phyloP scores from a whole-genome alignment of 2,329 filamentous ascomycete genomes.

The Fusarium longipes region DNA sequence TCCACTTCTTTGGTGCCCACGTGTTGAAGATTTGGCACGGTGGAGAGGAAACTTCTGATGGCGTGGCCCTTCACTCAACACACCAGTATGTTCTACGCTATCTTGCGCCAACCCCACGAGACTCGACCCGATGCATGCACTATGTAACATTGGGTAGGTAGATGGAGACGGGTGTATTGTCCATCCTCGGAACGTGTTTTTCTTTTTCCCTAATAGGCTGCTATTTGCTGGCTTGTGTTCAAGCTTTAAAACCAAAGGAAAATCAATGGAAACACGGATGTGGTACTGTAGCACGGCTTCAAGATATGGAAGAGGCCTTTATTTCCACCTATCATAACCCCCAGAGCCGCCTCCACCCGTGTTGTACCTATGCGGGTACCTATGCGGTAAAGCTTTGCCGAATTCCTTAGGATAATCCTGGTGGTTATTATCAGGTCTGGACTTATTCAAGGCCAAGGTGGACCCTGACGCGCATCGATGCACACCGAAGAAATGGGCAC shows the following conservation, averaged over 20 bases:
- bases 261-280: not conserved
- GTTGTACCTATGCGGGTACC: too few species aligned
- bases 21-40: not conserved
- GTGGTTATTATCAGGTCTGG: not conserved
- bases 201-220: not conserved
- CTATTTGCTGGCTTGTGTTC: not conserved
- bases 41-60: not conserved
- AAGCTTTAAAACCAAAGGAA: not conserved
- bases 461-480: not conserved
- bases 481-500: not conserved
- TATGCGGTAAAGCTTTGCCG: not conserved
- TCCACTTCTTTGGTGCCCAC: too few species aligned
- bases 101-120: not conserved
- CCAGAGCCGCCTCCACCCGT: not conserved
- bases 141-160: too few species aligned
- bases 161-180: not conserved
- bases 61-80: not conserved
- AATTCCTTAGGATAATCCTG: conserved; percentile 8
- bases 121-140: not conserved
- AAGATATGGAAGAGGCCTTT: not conserved
- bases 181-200: not conserved
- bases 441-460: not conserved
- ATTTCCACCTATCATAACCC: conserved; percentile 3
- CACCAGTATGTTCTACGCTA: not conserved
- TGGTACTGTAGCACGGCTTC: not conserved